Evolutionary conservation across 306 rosid species (phyloP).

Genomic region (Lupinus albus): DNA sequence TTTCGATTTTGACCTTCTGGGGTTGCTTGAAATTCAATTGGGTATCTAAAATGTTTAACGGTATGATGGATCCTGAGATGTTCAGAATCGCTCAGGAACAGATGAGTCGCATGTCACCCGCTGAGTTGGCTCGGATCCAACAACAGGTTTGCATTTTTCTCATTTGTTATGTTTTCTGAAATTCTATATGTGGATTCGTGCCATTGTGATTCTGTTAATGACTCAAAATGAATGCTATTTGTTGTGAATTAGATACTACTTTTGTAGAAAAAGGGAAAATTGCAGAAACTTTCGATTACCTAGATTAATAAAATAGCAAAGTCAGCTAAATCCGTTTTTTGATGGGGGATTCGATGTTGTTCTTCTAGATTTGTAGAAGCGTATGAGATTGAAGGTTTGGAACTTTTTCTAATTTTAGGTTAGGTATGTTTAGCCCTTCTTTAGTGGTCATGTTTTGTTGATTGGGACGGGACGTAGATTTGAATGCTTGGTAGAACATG

Average conservation of each 20-base stretch:
- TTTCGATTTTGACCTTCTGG: constrained; percentile 17
- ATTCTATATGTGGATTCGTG: neutral
- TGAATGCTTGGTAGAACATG: constrained; percentile 16
- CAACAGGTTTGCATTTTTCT: constrained; percentile 62
- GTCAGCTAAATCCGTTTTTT: no score
- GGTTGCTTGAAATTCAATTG: constrained; percentile 10
- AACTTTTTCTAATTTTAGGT: neutral
- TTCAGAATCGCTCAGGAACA: constrained; percentile 88
- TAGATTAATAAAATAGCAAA: no score
- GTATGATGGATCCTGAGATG: constrained; percentile 95
- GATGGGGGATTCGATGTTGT: no score
- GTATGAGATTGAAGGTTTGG: no score
- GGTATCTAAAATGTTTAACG: constrained; percentile 48
- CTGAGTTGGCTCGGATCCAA: constrained; percentile 88
- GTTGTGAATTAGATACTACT: constrained; percentile 32
- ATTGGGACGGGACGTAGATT: neutral
- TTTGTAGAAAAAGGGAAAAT: no score
- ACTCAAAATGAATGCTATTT: neutral
- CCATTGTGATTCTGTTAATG: neutral
- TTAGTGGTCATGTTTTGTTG: constrained; percentile 3
- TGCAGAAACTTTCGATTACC: neutral
- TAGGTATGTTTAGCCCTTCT: constrained; percentile 1
- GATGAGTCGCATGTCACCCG: constrained; percentile 96
- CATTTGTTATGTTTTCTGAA: neutral
- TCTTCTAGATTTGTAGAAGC: no score